phyloP scores from a whole-genome alignment of 306 rosid species.

The Acacia melanoxylon region DNA sequence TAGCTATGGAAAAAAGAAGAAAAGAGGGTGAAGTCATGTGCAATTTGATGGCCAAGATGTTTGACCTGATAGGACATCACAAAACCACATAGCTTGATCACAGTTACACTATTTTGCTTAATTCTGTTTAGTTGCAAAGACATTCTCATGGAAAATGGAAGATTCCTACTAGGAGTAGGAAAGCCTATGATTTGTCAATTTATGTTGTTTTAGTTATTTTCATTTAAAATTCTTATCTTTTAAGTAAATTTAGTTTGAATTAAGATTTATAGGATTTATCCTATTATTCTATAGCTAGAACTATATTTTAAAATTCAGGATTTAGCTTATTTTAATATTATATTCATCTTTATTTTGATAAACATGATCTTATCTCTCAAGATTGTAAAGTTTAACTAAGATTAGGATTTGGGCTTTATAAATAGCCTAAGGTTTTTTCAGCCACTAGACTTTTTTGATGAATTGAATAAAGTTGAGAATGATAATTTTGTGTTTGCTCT shows the following conservation, averaged over 20 bases:
- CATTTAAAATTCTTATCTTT: neutral
- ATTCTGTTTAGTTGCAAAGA: slow-evolving; percentile 4
- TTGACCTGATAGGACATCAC: slow-evolving; percentile 7
- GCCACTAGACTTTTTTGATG: neutral
- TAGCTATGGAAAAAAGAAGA: neutral
- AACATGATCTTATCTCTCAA: neutral
- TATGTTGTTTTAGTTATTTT: neutral
- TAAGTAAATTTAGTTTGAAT: neutral
- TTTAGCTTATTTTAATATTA: neutral
- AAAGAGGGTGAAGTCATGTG: slow-evolving; percentile 3
- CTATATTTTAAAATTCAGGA: neutral
- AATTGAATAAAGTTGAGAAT: neutral
- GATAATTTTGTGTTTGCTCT: neutral
- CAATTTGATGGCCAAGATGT: slow-evolving; percentile 31
- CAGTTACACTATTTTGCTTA: neutral
- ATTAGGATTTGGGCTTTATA: neutral
- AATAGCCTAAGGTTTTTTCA: neutral
- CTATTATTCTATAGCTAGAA: neutral
- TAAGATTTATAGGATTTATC: neutral
- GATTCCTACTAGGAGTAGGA: neutral
- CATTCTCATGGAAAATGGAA: neutral
- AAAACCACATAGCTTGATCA: neutral
- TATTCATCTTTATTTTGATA: neutral
- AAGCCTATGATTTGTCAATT: neutral
- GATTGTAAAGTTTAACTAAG: neutral